phyloP scores from a whole-genome alignment of 2,329 filamentous ascomycete genomes.

The Teratosphaeria pseudoeucalypti region DNA sequence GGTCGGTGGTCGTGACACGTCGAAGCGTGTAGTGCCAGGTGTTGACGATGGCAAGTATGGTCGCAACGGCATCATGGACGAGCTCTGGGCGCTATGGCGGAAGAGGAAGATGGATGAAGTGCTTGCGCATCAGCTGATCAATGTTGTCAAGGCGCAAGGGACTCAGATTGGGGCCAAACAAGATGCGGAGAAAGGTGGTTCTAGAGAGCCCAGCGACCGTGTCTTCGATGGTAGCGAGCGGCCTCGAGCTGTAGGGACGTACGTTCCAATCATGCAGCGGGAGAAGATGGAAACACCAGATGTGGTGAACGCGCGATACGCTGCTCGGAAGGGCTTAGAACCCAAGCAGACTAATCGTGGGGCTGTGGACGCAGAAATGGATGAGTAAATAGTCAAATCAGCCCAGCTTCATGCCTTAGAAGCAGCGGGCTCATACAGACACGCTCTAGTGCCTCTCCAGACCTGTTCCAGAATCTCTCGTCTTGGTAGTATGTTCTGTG shows the following conservation, averaged over 20 bases:
- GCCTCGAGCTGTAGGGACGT: conserved; percentile 45
- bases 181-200: not conserved
- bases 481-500: conserved; percentile 56
- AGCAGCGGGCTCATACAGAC: conserved; percentile 59
- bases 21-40: conserved; percentile 21
- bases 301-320: conserved; percentile 52
- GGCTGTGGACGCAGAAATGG: not conserved
- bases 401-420: not conserved
- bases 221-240: conserved; percentile 50
- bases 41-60: conserved; percentile 53
- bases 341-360: not conserved
- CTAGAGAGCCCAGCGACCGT: conserved; percentile 30
- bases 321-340: conserved; percentile 37
- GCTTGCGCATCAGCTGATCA: conserved; percentile 62
- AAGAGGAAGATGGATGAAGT: conserved; percentile 83
- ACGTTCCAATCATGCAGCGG: conserved; percentile 47
- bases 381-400: not conserved
- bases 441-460: conserved; percentile 75
- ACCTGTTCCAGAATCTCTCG: conserved; percentile 71
- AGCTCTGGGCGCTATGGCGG: conserved; percentile 75
- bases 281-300: conserved; percentile 48
- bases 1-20: conserved; percentile 23
- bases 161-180: not conserved
- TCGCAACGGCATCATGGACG: conserved; percentile 55
- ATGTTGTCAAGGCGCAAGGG: conserved; percentile 42